These are phyloP conservation scores for Lichtheimia corymbifera DNA, from an alignment of 371 early-diverging fungal genomes.

Conservation along the genomic window DNA sequence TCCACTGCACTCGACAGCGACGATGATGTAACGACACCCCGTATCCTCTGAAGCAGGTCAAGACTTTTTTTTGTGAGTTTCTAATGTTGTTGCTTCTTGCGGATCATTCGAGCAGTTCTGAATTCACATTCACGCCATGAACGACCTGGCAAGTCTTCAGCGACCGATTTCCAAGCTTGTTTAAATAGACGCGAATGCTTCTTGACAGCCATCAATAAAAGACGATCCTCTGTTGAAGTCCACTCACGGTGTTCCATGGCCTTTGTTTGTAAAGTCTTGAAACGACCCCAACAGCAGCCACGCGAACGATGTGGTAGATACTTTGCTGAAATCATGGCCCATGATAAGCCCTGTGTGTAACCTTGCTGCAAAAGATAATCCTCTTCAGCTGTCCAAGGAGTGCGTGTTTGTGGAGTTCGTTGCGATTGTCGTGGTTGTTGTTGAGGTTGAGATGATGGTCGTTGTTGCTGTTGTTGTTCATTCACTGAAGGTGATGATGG, in stretches of 20 bases:
- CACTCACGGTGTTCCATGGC: constrained; percentile 25
- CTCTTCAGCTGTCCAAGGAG: constrained; percentile 51
- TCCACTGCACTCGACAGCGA: no score
- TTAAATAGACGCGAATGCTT: constrained; percentile 27
- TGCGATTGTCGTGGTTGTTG: constrained; percentile 6
- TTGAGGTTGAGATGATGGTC: constrained; percentile 1
- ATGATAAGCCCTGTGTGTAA: constrained; percentile 46
- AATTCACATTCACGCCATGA: constrained; percentile 32
- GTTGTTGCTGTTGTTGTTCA: no score
- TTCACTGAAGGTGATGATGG: constrained; percentile 12
- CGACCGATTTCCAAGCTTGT: constrained; percentile 33
- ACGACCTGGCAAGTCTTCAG: constrained; percentile 23
- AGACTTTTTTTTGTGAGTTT: neutral
- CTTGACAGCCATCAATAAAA: constrained; percentile 24
- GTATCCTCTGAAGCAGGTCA: no score
- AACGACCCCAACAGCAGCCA: constrained; percentile 55
- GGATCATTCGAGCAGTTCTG: constrained; percentile 18
- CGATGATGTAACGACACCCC: no score
- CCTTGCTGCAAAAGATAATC: constrained; percentile 50
- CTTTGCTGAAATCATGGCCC: constrained; percentile 52
- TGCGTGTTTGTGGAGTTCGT: constrained; percentile 40
- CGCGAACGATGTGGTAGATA: constrained; percentile 51
- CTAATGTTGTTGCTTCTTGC: constrained; percentile 20
- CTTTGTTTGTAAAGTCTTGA: constrained; percentile 45
- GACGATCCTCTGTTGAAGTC: constrained; percentile 21